Evolutionary conservation across 306 rosid genomes (phyloP).

Genomic region (Trichosanthes cucumerina): DNA sequence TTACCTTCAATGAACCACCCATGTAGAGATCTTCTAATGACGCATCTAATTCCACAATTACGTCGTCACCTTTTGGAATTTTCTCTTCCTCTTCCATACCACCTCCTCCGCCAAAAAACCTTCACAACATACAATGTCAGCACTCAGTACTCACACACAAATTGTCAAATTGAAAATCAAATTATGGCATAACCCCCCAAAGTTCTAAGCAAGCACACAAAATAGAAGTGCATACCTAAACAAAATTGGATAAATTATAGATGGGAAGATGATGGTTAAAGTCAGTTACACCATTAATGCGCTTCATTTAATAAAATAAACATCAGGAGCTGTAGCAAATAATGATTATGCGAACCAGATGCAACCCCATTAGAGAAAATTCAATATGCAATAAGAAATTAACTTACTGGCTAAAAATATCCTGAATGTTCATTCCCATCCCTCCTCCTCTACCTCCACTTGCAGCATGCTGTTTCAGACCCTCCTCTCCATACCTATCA

Average conservation of each 20-base stretch:
- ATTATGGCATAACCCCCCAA: background rate
- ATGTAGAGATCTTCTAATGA: constrained; percentile 80
- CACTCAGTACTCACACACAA: background rate
- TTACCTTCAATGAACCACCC: constrained; percentile 95
- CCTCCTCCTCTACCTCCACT: constrained; percentile 79
- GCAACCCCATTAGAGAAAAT: background rate
- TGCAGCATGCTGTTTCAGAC: constrained; percentile 95
- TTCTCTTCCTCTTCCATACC: constrained; percentile 72
- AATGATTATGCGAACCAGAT: background rate
- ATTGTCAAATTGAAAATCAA: background rate
- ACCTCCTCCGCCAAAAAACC: constrained; percentile 83
- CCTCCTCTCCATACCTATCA: constrained; percentile 88
- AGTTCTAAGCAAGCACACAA: background rate
- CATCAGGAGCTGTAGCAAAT: background rate
- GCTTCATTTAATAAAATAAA: background rate
- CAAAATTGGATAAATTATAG: background rate
- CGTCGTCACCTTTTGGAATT: constrained; percentile 80
- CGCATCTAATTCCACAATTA: constrained; percentile 74
- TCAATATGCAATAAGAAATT: background rate
- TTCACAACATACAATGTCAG: constrained; percentile 16
- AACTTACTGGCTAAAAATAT: constrained; percentile 73
- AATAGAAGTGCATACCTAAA: background rate
- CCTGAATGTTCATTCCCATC: constrained; percentile 78
- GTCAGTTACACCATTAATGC: background rate
- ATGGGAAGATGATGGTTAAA: background rate